Base-by-base conservation (phyloP, 805 yeast species). In the Tetrapisispora fleetii region DNA sequence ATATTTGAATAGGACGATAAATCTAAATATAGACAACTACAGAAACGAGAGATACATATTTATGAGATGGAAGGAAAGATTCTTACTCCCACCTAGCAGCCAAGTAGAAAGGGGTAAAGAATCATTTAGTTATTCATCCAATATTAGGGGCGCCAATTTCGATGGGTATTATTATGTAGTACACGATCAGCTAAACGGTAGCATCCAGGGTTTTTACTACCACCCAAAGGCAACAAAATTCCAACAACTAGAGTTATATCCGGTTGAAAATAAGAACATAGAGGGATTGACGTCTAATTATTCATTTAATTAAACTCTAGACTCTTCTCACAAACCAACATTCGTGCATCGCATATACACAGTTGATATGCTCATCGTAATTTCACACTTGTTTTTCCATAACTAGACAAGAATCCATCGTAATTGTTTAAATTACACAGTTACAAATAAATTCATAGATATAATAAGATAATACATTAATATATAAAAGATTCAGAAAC, bases 1-100 rank as follows among this genome's bases (percentile, higher is more conserved):
- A 16, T 40, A 32, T 13, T n/a, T 46, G 16, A 30, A 46, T 36
- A 44, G 48, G 14, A 28, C 3, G 1, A 28, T 33, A n/a, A n/a
- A 19, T 10, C 13, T 46, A 9, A 36, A 33, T 28, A 10, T 35
- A 11, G 18, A 37, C 36, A 58, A 70, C 50, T 67, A 59, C 45
- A 45, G 67, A 40, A 55, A 69, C 43, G 67, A 73, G 52, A 74
- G 80, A 50, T 75, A 69, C 57, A 67, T 90, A 6, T 90, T 80
- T 62, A 90, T 90, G 96, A 75, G 96, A 55, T 90, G 98, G 98
- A 90, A 90, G 67, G 98, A 90, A 65, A 78, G 95, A 88, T 66
- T 80, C 88, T 69, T 46, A 33, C 16, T 37, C 8, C 36, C 49
- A 77, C 33, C 44, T 11, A 4, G 2, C 11, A 38, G 59, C 13